phyloP scores from a whole-genome alignment of 2,329 filamentous ascomycete genomes.

The Xylaria arbuscula region DNA sequence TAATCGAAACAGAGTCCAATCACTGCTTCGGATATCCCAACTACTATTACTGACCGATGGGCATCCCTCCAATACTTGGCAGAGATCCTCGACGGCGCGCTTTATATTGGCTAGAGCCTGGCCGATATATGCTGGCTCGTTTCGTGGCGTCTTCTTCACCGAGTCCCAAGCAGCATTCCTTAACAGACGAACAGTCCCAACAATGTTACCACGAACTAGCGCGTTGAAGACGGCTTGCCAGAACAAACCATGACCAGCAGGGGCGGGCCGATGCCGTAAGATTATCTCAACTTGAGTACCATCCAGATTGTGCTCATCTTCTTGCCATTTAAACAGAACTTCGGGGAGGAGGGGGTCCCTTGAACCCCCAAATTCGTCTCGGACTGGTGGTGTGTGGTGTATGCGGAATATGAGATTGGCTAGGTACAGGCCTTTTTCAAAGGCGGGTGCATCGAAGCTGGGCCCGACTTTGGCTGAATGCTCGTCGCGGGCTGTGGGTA shows the following conservation, averaged over 20 bases:
- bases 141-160: conserved; percentile 74
- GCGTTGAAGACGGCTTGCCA: conserved; percentile 86
- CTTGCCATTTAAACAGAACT: conserved; percentile 85
- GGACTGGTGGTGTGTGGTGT: conserved; percentile 71
- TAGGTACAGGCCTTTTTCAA: conserved; percentile 83
- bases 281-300: conserved; percentile 74
- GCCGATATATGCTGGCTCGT: conserved; percentile 76
- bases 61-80: conserved; percentile 76
- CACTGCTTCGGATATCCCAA: conserved; percentile 84
- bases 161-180: conserved; percentile 81
- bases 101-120: conserved; percentile 82
- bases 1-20: conserved; percentile 87
- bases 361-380: conserved; percentile 53
- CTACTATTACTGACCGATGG: conserved; percentile 72
- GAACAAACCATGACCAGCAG: conserved; percentile 80
- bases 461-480: conserved; percentile 73
- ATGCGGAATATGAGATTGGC: conserved; percentile 81
- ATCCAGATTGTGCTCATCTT: conserved; percentile 78
- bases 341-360: conserved; percentile 72
- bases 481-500: conserved; percentile 63
- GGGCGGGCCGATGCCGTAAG: conserved; percentile 72
- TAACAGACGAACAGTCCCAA: conserved; percentile 74
- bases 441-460: conserved; percentile 68
- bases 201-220: conserved; percentile 79
- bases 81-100: conserved; percentile 74